A percentile compares a stretch with the other conserved stretches of the same genome.
phyloP scores from a whole-genome alignment of 1,139 yeast genomes.

The Yamadazyma aaseri region DNA sequence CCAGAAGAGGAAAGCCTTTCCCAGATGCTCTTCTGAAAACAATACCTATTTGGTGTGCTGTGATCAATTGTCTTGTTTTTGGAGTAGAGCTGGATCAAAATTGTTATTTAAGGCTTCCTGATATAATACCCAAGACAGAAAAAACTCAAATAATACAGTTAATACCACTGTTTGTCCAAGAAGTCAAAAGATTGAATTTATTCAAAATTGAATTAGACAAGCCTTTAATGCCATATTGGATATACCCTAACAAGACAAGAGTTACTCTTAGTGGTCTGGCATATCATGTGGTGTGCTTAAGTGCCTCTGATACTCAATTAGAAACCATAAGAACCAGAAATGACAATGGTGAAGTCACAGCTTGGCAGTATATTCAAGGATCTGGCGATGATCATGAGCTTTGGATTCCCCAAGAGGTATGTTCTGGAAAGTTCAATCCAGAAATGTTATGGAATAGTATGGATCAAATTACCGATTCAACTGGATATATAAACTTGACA shows the following conservation, averaged over 20 bases:
- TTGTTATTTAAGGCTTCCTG: slow-evolving; percentile 41
- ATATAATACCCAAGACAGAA: slow-evolving; percentile 59
- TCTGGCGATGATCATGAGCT: slow-evolving; percentile 93
- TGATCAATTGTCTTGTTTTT: slow-evolving; percentile 55
- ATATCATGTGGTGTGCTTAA: slow-evolving; percentile 46
- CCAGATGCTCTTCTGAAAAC: slow-evolving; percentile 90
- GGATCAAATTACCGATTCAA: slow-evolving; percentile 24
- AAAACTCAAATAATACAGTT: slow-evolving; percentile 47
- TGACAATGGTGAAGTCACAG: slow-evolving; percentile 8
- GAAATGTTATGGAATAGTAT: slow-evolving; percentile 54
- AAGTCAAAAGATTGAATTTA: slow-evolving; percentile 40
- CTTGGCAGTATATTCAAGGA: slow-evolving; percentile 71
- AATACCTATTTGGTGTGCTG: slow-evolving; percentile 90
- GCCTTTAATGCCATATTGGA: slow-evolving; percentile 70
- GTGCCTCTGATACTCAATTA: slow-evolving; percentile 48
- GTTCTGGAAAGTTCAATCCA: slow-evolving; percentile 47
- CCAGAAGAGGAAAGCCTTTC: slow-evolving; percentile 76
- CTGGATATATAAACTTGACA: slow-evolving; percentile 33
- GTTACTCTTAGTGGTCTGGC: slow-evolving; percentile 5
- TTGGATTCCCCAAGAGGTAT: slow-evolving; percentile 58
- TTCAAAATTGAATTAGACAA: slow-evolving; percentile 35
- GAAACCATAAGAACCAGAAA: slow-evolving; percentile 42
- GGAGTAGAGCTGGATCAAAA: slow-evolving; percentile 20
- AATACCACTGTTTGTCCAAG: slow-evolving; percentile 50
- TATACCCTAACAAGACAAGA: slow-evolving; percentile 50